phyloP scores from a whole-genome alignment of 1,284 basidiomycete genomes.

The Sutorius eximius region DNA sequence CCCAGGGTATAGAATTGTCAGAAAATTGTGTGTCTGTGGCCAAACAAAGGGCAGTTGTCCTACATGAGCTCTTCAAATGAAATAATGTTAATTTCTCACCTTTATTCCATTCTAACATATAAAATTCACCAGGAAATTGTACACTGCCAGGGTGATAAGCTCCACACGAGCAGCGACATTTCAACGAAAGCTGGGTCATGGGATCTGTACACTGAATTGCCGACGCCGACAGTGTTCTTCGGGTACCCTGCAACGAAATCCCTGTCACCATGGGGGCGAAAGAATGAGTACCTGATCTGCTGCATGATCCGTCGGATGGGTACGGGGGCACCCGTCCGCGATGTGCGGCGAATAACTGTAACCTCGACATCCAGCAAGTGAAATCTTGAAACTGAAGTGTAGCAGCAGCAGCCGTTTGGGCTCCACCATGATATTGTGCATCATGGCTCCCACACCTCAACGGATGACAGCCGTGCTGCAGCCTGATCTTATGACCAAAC shows the following conservation, averaged over 20 bases:
- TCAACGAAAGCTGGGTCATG: background rate
- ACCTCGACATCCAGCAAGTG: background rate
- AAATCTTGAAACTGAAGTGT: background rate
- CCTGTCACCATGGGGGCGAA: background rate
- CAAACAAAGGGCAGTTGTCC: slow-evolving; percentile 23
- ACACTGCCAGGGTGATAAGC: background rate
- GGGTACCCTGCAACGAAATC: background rate
- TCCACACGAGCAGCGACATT: background rate
- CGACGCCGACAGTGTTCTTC: background rate
- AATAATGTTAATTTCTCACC: too few species aligned
- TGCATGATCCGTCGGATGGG: background rate
- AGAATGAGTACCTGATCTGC: background rate
- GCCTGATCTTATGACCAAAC: too few species aligned
- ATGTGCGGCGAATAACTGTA: background rate
- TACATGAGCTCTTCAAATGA: slow-evolving; percentile 29
- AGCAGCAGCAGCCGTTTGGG: background rate
- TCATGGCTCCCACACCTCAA: background rate
- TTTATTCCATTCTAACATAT: too few species aligned
- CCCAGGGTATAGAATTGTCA: slow-evolving; percentile 8
- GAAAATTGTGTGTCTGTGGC: slow-evolving; percentile 22
- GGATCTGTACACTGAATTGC: background rate
- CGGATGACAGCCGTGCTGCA: background rate
- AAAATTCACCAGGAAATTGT: too few species aligned
- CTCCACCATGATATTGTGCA: too few species aligned
- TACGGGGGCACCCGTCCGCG: background rate